Percentiles rank a stretch among this genome's conserved stretches.
Conservation (phyloP, 2,329 filamentous ascomycete genomes). For the Macrophomina pseudophaseolina region DNA sequence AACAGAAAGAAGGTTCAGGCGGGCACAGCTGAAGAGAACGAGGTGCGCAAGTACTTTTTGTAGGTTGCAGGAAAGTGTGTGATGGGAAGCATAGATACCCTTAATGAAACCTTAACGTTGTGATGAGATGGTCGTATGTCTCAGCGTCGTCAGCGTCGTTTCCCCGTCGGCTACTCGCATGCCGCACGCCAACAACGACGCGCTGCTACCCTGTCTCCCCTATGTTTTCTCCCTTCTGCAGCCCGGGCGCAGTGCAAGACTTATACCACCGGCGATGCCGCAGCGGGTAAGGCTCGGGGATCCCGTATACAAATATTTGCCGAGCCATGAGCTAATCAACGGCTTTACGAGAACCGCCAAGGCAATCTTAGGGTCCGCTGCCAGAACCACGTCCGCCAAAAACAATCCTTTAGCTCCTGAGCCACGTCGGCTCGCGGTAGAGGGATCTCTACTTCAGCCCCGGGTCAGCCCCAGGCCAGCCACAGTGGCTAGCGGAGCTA, state of each 20-base stretch:
- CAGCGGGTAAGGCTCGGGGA: not conserved
- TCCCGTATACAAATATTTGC: not conserved
- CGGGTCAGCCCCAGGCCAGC: not conserved
- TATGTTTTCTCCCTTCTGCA: not conserved
- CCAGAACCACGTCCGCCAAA: not conserved
- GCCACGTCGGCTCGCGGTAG: not conserved
- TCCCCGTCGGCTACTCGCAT: not conserved
- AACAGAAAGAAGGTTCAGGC: conserved; percentile 5
- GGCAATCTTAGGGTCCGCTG: not conserved
- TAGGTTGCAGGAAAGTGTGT: not conserved
- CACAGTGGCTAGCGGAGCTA: not conserved
- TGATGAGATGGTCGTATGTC: not conserved
- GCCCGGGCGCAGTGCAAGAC: too few relatives aligned
- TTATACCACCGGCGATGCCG: not conserved
- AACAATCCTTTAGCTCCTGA: not conserved
- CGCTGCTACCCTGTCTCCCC: not conserved
- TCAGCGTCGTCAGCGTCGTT: not conserved
- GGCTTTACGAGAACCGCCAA: not conserved
- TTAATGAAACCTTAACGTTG: not conserved
- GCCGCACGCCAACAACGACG: not conserved
- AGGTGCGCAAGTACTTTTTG: conserved; percentile 15
- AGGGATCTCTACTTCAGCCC: not conserved
- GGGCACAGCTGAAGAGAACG: not conserved
- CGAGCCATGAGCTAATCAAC: not conserved
- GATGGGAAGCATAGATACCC: not conserved